phyloP scores from a whole-genome alignment of 305 asterid genomes.

The Rubia tinctorum region DNA sequence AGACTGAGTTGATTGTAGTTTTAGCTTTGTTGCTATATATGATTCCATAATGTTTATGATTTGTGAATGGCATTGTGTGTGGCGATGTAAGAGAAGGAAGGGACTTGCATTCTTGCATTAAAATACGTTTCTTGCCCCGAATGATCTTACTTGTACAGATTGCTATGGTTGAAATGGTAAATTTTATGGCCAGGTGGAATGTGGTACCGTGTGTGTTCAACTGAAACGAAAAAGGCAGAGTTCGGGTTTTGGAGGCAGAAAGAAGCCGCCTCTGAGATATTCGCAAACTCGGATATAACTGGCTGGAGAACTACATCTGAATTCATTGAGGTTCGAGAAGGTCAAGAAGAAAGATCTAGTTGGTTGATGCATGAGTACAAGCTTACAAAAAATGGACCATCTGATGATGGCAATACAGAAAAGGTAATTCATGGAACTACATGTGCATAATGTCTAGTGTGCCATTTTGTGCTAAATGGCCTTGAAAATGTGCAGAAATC shows the following conservation, averaged over 20 bases:
- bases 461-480: constrained; percentile 26
- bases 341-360: constrained; percentile 33
- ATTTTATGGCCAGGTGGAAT: constrained; percentile 39
- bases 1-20: not conserved
- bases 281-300: constrained; percentile 31
- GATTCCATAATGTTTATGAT: not conserved
- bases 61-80: not conserved
- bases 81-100: not conserved
- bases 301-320: constrained; percentile 61
- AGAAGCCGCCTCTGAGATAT: constrained; percentile 41
- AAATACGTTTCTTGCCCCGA: not conserved
- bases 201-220: constrained; percentile 41
- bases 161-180: not conserved
- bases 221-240: constrained; percentile 31
- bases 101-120: not conserved
- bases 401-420: constrained; percentile 23
- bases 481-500: constrained; percentile 50
- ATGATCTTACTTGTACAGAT: not conserved
- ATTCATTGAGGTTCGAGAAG: constrained; percentile 38
- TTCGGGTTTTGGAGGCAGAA: constrained; percentile 54
- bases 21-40: not conserved
- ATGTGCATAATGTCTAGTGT: not conserved
- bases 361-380: constrained; percentile 66
- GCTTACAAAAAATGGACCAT: constrained; percentile 29
- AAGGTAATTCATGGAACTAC: constrained; percentile 36